Evolutionary conservation across 2,329 filamentous ascomycete genomes (phyloP).

Genomic region (Colletotrichum melonis): DNA sequence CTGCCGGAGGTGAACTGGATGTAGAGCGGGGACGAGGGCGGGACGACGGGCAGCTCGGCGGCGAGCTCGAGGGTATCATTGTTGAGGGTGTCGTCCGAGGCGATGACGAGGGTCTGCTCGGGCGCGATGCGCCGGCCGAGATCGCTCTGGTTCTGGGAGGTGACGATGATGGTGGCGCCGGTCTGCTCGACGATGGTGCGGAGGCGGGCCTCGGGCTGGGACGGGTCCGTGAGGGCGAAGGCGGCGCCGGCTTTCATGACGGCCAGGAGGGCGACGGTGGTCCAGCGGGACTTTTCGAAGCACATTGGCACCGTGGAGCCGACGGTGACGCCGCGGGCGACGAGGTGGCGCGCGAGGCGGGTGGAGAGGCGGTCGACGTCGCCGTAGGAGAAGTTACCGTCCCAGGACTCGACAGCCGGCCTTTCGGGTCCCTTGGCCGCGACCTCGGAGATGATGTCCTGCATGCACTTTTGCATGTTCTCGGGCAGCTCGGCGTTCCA

Average conservation of each 20-base stretch:
- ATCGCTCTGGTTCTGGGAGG: slow-evolving; percentile 51
- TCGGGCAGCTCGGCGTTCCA: slow-evolving; percentile 58
- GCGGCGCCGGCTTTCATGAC: slow-evolving; percentile 62
- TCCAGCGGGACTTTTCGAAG: slow-evolving; percentile 62
- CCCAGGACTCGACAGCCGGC: slow-evolving; percentile 61
- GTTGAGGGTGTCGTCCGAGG: slow-evolving; percentile 40
- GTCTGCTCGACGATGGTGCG: slow-evolving; percentile 58
- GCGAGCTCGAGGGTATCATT: slow-evolving; percentile 27
- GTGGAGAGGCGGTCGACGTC: slow-evolving; percentile 57
- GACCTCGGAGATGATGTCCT: slow-evolving; percentile 56
- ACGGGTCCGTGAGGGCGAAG: slow-evolving; percentile 59
- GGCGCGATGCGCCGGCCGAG: slow-evolving; percentile 51
- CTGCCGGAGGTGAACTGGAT: slow-evolving; percentile 76
- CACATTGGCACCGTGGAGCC: slow-evolving; percentile 61
- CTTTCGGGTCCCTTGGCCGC: slow-evolving; percentile 50
- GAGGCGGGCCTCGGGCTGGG: slow-evolving; percentile 57
- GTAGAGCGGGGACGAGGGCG: slow-evolving; percentile 57
- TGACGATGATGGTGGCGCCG: slow-evolving; percentile 51
- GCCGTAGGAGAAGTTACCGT: slow-evolving; percentile 58
- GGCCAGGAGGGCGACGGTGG: slow-evolving; percentile 56
- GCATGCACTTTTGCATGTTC: slow-evolving; percentile 55
- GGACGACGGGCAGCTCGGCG: slow-evolving; percentile 48
- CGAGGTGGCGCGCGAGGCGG: slow-evolving; percentile 52
- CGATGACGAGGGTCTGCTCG: slow-evolving; percentile 46
- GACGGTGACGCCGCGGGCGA: slow-evolving; percentile 47